Conservation (phyloP, 768 basidiomycete genomes). For the Fibroporia radiculosa region DNA sequence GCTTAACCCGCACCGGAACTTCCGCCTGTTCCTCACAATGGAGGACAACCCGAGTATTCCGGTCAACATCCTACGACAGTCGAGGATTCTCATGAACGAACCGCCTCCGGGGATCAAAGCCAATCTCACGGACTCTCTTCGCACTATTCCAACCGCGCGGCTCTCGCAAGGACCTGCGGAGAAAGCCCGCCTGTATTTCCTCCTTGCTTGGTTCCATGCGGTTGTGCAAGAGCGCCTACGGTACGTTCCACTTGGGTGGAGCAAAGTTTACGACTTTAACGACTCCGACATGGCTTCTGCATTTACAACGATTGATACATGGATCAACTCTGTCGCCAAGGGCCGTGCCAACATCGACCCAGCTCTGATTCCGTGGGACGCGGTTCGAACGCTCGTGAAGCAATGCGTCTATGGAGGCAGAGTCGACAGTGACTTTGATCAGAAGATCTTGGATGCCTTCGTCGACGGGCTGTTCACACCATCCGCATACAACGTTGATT, state of each 20-base stretch:
- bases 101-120: constrained; percentile 96
- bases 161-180: constrained; percentile 85
- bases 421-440: constrained; percentile 93
- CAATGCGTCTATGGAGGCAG: constrained; percentile 95
- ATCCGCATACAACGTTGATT: constrained; percentile 87
- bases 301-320: constrained; percentile 84
- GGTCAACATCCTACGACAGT: constrained; percentile 93
- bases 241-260: constrained; percentile 96
- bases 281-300: constrained; percentile 96
- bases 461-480: constrained; percentile 87
- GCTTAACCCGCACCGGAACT: constrained; percentile 78
- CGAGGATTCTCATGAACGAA: constrained; percentile 97
- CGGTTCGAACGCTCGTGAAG: constrained; percentile 87
- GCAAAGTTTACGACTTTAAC: constrained; percentile 96
- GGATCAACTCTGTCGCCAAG: constrained; percentile 75
- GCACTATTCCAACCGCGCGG: constrained; percentile 61
- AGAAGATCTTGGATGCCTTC: constrained; percentile 86
- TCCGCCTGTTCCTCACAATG: constrained; percentile 98
- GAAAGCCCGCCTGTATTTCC: constrained; percentile 89
- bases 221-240: constrained; percentile 94
- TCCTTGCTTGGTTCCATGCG: constrained; percentile 98
- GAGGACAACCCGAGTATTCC: constrained; percentile 93
- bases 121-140: constrained; percentile 85
- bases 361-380: constrained; percentile 88
- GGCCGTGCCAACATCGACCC: constrained; percentile 92